A percentile compares a stretch with the other conserved stretches of the same genome.
phyloP scores from a whole-genome alignment of 345 rosid genomes.

The Brassica juncea region DNA sequence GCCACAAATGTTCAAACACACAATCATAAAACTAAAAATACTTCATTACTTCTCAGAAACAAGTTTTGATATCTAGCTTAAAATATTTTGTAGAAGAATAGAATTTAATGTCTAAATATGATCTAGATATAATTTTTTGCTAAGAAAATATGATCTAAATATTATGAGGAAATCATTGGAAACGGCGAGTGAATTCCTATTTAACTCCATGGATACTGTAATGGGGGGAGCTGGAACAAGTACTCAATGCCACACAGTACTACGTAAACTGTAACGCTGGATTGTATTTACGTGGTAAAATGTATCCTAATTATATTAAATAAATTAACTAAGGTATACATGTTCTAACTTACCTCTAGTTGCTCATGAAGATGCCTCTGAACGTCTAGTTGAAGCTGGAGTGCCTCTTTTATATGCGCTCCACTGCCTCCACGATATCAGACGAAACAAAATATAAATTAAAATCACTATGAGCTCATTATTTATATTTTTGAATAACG shows the following conservation, averaged over 20 bases:
- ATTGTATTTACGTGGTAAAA: background rate
- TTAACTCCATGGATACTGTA: background rate
- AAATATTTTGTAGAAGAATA: background rate
- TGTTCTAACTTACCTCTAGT: conserved; percentile 61
- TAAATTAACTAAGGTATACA: background rate
- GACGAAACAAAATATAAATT: background rate
- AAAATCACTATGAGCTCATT: conserved; percentile 8
- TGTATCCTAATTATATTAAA: background rate
- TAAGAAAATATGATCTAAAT: background rate
- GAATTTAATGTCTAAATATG: background rate
- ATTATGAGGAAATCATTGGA: background rate
- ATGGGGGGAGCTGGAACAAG: background rate
- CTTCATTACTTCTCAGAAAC: background rate
- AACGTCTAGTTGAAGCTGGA: conserved; percentile 78
- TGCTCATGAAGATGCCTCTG: conserved; percentile 94
- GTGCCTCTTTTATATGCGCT: conserved; percentile 72
- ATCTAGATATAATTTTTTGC: too few relatives aligned
- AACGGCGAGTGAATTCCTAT: background rate
- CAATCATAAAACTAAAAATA: background rate
- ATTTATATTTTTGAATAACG: background rate
- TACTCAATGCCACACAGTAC: conserved; percentile 2
- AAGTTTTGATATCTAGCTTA: conserved; percentile 7
- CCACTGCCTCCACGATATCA: conserved; percentile 49
- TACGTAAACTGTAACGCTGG: background rate
- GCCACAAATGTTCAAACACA: background rate